A percentile compares a stretch with the other conserved stretches of the same genome.
phyloP scores from a whole-genome alignment of 768 basidiomycete genomes.

The Cyathus striatus region DNA sequence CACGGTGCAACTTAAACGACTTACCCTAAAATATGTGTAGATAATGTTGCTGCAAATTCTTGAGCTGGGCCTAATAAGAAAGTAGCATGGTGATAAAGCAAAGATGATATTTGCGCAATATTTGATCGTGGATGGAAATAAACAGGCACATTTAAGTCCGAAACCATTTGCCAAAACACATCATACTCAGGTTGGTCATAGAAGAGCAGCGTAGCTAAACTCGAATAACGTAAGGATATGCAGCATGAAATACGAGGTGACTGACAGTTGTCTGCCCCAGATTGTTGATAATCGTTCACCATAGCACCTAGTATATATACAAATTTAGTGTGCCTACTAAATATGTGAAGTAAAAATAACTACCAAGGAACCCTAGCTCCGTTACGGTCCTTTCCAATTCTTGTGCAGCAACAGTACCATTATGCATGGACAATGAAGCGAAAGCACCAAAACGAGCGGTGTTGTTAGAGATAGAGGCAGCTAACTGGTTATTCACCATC shows the following conservation, averaged over 20 bases:
- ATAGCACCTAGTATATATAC: conserved; percentile 21
- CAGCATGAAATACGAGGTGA: not conserved
- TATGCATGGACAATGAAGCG: conserved; percentile 38
- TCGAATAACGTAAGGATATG: not conserved
- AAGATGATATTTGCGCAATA: conserved; percentile 16
- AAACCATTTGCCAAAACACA: conserved; percentile 30
- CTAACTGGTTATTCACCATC: conserved; percentile 29
- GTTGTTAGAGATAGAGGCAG: conserved; percentile 31
- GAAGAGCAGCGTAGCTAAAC: conserved; percentile 26
- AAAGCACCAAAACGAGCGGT: conserved; percentile 36
- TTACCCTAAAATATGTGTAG: conserved; percentile 34
- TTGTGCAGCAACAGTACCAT: conserved; percentile 32
- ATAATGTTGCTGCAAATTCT: conserved; percentile 31
- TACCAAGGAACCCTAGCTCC: conserved; percentile 37
- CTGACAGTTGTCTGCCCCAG: conserved; percentile 31
- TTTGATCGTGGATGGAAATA: conserved; percentile 32
- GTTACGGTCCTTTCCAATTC: conserved; percentile 34
- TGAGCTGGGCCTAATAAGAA: conserved; percentile 27
- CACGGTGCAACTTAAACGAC: not conserved
- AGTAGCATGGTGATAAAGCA: conserved; percentile 25
- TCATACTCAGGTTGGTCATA: conserved; percentile 35
- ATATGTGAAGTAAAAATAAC: not conserved
- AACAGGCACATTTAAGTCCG: conserved; percentile 30
- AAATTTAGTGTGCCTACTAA: not conserved
- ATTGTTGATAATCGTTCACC: conserved; percentile 40